Evolutionary conservation across 1,284 basidiomycete genomes (phyloP), one percentile per base, ranked within the genome.

Genomic region (Malassezia nana): DNA sequence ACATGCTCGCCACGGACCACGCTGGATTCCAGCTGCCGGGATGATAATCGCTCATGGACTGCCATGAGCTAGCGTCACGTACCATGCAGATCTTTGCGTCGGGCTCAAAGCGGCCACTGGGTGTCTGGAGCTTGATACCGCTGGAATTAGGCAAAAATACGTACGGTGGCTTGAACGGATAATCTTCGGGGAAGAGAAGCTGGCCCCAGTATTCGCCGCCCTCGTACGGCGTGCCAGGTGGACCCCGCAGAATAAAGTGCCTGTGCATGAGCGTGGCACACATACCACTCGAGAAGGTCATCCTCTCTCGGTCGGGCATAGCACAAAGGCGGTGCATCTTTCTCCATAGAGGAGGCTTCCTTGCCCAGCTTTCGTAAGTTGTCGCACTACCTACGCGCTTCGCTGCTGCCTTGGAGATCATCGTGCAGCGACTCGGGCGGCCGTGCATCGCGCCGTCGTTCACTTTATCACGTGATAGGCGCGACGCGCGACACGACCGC

Each of bases 61-160:
- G 28, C 4, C 8, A 15, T 32, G 2, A 28, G 24, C 31, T 4
- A 12, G 32, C 3, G n/a, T 5, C 2, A 50, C 56, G 16, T 41
- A 55, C 51, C 20, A 67, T 73, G 62, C 71, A 73, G 62, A 95
- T 95, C 80, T 90, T 91, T 77, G 84, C 84, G 77, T 91, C 87
- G 25, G 87, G 85, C 65, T 88, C 83, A 75, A 95, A 95, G 47
- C 90, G 83, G 10, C 90, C 90, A 13, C 87, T 89, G 0, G 90
- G 90, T 18, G 90, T 95, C 72, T 87, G 82, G 85, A 94, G 87
- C 86, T 94, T 95, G 78, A 95, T 92, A 52, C 90, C 90, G 58
- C 58, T 60, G 46, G 20, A 43, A 12, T 46, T 6, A 52, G 40
- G 10, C n/a, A 4, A 13, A 6, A 3, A 28, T 25, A 60, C 58